Evolutionary conservation across 768 basidiomycete species (phyloP).

Genomic region (Boletus tomentosulus): DNA sequence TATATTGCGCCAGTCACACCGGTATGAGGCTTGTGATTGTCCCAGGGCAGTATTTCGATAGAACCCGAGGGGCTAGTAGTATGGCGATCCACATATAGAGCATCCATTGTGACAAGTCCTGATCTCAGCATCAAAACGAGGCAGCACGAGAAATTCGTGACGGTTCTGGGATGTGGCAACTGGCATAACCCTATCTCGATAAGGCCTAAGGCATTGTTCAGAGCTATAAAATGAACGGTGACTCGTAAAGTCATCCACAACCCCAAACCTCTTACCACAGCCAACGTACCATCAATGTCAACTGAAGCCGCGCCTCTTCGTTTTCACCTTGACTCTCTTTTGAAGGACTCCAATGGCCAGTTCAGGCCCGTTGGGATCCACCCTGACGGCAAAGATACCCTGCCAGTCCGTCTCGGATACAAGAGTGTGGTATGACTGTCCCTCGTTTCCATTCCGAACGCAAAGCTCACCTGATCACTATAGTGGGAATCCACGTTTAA

Average conservation of each 20-base stretch:
- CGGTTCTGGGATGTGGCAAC: too few species aligned
- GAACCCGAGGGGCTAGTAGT: too few species aligned
- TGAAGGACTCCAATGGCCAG: not conserved
- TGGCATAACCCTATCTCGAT: not conserved
- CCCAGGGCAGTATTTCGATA: too few species aligned
- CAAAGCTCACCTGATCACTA: not conserved
- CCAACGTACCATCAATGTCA: not conserved
- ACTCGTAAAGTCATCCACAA: not conserved
- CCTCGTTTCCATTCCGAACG: not conserved
- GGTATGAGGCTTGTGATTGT: too few species aligned
- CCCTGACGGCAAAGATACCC: not conserved
- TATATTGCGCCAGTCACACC: too few species aligned
- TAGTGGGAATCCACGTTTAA: not conserved
- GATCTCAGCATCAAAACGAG: too few species aligned
- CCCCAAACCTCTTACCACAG: not conserved
- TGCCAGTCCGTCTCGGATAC: not conserved
- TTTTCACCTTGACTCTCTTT: not conserved
- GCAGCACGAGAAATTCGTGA: too few species aligned
- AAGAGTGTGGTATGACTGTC: not conserved
- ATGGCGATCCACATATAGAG: too few species aligned
- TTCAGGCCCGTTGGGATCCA: not conserved
- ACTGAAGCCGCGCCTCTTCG: not conserved
- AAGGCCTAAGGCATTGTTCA: not conserved
- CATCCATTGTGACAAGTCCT: too few species aligned
- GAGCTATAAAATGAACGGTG: not conserved